Evolutionary conservation across 2,329 filamentous ascomycete species (phyloP).

Genomic region (Gyromitra esculenta): DNA sequence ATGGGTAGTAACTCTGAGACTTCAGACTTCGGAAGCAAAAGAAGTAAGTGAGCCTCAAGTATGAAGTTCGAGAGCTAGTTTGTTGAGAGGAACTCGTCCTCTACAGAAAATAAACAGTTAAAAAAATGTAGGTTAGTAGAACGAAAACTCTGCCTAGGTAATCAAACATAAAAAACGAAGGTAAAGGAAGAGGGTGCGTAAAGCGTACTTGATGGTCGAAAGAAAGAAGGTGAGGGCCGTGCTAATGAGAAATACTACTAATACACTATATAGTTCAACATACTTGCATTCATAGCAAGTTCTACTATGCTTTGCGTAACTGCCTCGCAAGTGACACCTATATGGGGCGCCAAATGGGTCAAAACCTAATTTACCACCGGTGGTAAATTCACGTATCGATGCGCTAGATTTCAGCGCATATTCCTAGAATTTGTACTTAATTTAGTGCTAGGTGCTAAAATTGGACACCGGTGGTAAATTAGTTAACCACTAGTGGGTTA

Average conservation of each 20-base stretch:
- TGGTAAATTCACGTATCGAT: too few relatives aligned
- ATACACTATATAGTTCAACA: neutral
- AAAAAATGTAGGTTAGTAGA: constrained; percentile 3
- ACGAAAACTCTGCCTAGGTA: neutral
- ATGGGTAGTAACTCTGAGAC: neutral
- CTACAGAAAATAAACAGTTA: constrained; percentile 6
- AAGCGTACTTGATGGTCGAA: neutral
- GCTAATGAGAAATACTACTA: neutral
- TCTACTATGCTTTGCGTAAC: too few relatives aligned
- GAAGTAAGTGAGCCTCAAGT: neutral
- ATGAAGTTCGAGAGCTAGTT: neutral
- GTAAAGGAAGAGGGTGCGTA: neutral
- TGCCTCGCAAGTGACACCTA: too few relatives aligned
- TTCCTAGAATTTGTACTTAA: too few relatives aligned
- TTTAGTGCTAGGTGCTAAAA: too few relatives aligned
- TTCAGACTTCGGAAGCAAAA: neutral
- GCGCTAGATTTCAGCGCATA: too few relatives aligned
- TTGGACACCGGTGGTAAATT: too few relatives aligned
- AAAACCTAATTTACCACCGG: too few relatives aligned
- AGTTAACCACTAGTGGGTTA: too few relatives aligned
- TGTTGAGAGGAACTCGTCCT: constrained; percentile 22
- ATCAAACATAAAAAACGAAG: neutral
- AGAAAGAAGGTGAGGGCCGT: neutral
- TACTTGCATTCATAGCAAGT: too few relatives aligned
- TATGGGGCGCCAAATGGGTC: too few relatives aligned